Evolutionary conservation across 148 eudicot species (phyloP).

Genomic region (Chenopodium suecicum): DNA sequence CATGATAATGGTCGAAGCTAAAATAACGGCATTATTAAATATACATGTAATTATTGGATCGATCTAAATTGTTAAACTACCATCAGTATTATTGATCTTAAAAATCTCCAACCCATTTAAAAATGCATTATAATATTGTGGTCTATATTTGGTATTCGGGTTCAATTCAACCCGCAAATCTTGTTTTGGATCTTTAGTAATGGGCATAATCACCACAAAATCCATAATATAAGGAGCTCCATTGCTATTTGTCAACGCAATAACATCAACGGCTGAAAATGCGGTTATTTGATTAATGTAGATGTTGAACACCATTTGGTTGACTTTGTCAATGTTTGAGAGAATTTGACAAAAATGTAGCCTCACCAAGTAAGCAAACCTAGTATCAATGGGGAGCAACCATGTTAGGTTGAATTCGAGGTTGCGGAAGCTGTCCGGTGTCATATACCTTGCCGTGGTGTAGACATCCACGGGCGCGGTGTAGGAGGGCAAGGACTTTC

Average conservation of each 20-base stretch:
- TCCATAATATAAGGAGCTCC: constrained; percentile 55
- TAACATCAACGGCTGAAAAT: constrained; percentile 42
- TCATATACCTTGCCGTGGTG: constrained; percentile 76
- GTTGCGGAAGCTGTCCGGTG: constrained; percentile 46
- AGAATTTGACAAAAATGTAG: constrained; percentile 84
- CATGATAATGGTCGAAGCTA: not conserved
- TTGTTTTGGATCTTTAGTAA: constrained; percentile 43
- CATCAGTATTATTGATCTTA: constrained; percentile 54
- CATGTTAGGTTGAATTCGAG: constrained; percentile 67
- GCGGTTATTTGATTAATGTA: constrained; percentile 78
- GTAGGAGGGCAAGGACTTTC: constrained; percentile 42
- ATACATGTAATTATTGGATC: not conserved
- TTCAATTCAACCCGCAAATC: constrained; percentile 79
- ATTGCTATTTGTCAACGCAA: constrained; percentile 45
- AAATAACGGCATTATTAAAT: not conserved
- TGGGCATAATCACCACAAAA: constrained; percentile 50
- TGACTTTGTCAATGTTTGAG: constrained; percentile 31
- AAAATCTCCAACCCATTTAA: constrained; percentile 87
- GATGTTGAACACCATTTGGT: constrained; percentile 67
- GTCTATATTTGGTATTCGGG: constrained; percentile 33
- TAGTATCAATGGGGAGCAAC: constrained; percentile 64
- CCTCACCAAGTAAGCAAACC: constrained; percentile 77
- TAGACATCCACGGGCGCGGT: constrained; percentile 77
- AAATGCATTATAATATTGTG: constrained; percentile 60
- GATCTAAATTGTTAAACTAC: constrained; percentile 23